Conservation (phyloP, 306 rosid genomes). For the Potentilla sterilis region DNA sequence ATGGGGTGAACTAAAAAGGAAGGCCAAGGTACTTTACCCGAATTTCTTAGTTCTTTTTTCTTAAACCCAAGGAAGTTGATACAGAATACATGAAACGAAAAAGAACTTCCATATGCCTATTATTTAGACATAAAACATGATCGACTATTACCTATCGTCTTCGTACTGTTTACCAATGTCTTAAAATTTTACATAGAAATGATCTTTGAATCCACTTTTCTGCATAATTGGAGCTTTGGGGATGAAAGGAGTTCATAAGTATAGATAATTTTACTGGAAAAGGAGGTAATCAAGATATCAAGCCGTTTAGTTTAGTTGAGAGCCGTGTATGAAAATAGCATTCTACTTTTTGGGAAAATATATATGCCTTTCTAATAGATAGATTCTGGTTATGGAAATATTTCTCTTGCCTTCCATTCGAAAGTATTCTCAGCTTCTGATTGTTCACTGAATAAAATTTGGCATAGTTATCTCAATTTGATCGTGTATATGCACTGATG, state of each 20-base stretch:
- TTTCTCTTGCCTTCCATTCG: neutral
- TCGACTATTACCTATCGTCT: neutral
- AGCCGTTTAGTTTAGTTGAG: neutral
- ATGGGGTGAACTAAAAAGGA: conserved; percentile 57
- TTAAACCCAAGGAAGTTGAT: neutral
- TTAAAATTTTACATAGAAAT: neutral
- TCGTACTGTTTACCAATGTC: neutral
- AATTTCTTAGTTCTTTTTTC: neutral
- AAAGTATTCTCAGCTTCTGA: neutral
- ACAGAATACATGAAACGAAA: neutral
- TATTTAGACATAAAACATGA: neutral
- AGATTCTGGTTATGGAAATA: neutral
- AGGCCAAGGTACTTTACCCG: conserved; percentile 40
- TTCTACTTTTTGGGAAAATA: neutral
- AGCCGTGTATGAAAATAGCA: neutral
- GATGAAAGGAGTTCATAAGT: neutral
- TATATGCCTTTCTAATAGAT: neutral
- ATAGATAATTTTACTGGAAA: too few species aligned
- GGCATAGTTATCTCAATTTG: neutral
- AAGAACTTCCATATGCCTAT: neutral
- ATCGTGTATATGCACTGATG: conserved; percentile 20
- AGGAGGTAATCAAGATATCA: neutral
- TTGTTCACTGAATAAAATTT: conserved; percentile 4
- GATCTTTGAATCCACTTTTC: neutral
- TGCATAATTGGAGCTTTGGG: neutral